Percentiles rank a stretch among this genome's conserved stretches.
These are phyloP conservation scores for Vitellaria paradoxa DNA, from an alignment of 179 eudicot species.

Conservation along the genomic window DNA sequence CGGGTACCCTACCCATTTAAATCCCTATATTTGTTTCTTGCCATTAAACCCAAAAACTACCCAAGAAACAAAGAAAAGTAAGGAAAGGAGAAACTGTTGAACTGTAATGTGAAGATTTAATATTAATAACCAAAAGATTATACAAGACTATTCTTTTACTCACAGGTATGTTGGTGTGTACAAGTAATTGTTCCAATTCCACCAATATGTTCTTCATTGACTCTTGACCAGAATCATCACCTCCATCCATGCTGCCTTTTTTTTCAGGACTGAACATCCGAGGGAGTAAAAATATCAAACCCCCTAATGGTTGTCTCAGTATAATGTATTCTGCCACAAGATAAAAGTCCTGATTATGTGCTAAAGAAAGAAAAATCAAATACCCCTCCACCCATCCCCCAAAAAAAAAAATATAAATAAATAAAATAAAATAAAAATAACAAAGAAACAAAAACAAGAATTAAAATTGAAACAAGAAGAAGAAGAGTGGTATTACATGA, in stretches of 20 bases:
- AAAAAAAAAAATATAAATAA: no score
- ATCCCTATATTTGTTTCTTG: no score
- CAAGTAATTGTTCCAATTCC: conserved; percentile 68
- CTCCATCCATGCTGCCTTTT: conserved; percentile 30
- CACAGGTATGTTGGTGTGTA: conserved; percentile 80
- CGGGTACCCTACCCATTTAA: no score
- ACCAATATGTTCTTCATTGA: conserved; percentile 40
- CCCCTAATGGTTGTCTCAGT: conserved; percentile 68
- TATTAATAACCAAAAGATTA: neutral
- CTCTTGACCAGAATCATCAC: conserved; percentile 34
- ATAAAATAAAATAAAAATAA: no score
- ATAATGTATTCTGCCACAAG: conserved; percentile 55
- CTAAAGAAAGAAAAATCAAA: conserved; percentile 11
- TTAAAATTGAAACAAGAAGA: no score
- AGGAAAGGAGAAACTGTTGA: neutral
- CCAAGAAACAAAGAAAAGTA: no score
- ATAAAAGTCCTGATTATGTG: no score
- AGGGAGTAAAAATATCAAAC: conserved; percentile 81
- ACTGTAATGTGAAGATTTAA: no score
- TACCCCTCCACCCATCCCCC: no score
- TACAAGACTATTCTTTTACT: conserved; percentile 36
- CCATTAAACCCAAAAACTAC: no score
- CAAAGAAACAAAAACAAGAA: no score
- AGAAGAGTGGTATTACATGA: no score
- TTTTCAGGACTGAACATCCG: conserved; percentile 48